Evolutionary conservation across 345 rosid species (phyloP).

Genomic region (Brassica nigra): DNA sequence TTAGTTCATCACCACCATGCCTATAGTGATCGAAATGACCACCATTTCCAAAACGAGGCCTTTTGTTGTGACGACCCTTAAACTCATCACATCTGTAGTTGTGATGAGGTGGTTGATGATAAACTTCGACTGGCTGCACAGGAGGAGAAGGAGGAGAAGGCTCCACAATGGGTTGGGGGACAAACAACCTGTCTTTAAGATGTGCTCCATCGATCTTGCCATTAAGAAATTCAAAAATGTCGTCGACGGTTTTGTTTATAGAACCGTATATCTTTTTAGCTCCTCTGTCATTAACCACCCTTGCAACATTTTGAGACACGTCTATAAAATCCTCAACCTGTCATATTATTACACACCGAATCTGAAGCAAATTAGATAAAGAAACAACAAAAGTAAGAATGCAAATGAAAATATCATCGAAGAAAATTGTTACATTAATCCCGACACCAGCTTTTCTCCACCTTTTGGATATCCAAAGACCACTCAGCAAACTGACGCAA

Average conservation of each 20-base stretch:
- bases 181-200: constrained; percentile 45
- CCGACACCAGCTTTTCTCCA: constrained; percentile 22
- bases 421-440: constrained; percentile 41
- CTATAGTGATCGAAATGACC: constrained; percentile 10
- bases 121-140: not conserved
- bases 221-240: constrained; percentile 38
- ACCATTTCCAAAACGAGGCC: constrained; percentile 6
- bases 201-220: constrained; percentile 28
- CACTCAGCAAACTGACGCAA: constrained; percentile 49
- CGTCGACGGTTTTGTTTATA: constrained; percentile 38
- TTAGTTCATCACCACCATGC: constrained; percentile 5
- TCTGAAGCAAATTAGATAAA: not conserved
- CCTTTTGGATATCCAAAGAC: constrained; percentile 51
- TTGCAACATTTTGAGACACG: constrained; percentile 49
- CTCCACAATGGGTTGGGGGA: constrained; percentile 5
- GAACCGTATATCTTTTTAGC: constrained; percentile 43
- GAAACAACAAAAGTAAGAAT: not conserved
- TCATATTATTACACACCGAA: not conserved
- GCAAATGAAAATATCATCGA: not conserved
- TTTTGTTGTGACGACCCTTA: not conserved
- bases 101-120: constrained; percentile 12
- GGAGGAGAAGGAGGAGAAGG: constrained; percentile 9
- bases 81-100: not conserved
- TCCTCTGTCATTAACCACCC: constrained; percentile 48
- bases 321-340: constrained; percentile 60